Conservation (phyloP, 371 early-diverging fungal species). For the Mortierella polycephala region DNA sequence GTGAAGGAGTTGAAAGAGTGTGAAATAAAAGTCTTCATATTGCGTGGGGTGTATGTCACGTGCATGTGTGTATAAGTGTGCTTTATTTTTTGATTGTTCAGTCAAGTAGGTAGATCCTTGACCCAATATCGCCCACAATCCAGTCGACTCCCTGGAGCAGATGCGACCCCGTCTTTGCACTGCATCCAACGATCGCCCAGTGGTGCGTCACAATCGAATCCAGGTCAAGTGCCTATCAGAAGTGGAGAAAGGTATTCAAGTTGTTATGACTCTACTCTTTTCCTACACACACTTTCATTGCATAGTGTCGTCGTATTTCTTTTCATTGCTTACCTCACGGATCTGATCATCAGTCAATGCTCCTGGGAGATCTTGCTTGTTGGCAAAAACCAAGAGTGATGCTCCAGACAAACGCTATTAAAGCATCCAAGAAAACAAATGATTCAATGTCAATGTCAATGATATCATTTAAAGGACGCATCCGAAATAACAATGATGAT, state of each 20-base stretch:
- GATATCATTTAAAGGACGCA: background rate
- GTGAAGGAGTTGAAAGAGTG: background rate
- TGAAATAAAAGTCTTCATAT: constrained; percentile 1
- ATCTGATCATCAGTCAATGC: constrained; percentile 82
- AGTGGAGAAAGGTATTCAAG: background rate
- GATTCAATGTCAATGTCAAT: background rate
- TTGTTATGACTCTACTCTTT: background rate
- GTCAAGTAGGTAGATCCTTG: constrained; percentile 82
- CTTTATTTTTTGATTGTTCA: constrained; percentile 17
- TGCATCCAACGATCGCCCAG: constrained; percentile 91
- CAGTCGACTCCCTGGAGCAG: constrained; percentile 92
- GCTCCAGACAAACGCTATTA: constrained; percentile 88
- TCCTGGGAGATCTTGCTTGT: constrained; percentile 95
- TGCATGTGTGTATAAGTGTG: background rate
- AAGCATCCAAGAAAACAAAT: background rate
- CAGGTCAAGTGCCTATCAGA: constrained; percentile 71
- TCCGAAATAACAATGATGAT: background rate
- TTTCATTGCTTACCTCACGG: constrained; percentile 58
- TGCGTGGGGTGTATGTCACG: constrained; percentile 6
- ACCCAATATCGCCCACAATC: constrained; percentile 91
- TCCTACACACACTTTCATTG: background rate
- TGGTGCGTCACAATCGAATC: constrained; percentile 86
- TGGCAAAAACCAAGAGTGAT: constrained; percentile 92
- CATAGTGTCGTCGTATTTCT: background rate
- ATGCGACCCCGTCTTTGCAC: constrained; percentile 91